A percentile compares a stretch with the other conserved stretches of the same genome.
Conservation (phyloP, 495 filamentous ascomycete genomes). For the Aspergillus cristatus region DNA sequence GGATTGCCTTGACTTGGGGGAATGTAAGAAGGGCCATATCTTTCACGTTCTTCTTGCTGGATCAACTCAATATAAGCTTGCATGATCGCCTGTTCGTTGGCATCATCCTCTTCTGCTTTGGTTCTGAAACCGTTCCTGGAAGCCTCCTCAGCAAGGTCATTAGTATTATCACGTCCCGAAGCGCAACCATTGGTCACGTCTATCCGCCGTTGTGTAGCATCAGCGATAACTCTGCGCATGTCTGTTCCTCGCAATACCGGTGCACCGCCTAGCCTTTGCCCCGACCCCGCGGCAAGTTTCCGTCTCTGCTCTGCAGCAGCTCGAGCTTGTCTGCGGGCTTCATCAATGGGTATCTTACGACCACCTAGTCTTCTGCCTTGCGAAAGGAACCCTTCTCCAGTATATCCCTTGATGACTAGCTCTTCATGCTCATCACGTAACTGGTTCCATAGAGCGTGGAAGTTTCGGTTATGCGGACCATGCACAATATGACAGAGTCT, state of each 20-base stretch:
- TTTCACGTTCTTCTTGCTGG: conserved; percentile 71
- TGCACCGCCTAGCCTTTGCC: conserved; percentile 64
- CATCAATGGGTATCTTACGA: conserved; percentile 53
- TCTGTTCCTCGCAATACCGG: conserved; percentile 54
- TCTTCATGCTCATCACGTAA: conserved; percentile 76
- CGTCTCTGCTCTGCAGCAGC: conserved; percentile 65
- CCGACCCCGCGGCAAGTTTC: conserved; percentile 50
- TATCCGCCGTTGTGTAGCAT: conserved; percentile 61
- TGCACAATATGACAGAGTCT: conserved; percentile 75
- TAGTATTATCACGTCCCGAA: conserved; percentile 49
- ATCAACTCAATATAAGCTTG: conserved; percentile 82
- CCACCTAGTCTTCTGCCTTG: conserved; percentile 68
- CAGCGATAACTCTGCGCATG: conserved; percentile 65
- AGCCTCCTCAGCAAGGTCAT: conserved; percentile 58
- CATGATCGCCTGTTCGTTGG: conserved; percentile 82
- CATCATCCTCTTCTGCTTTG: conserved; percentile 79
- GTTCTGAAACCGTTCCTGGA: conserved; percentile 69
- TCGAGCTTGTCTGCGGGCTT: conserved; percentile 68
- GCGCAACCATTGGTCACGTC: conserved; percentile 66
- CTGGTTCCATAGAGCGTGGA: conserved; percentile 80
- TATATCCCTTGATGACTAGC: conserved; percentile 72
- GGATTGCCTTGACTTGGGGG: conserved; percentile 54
- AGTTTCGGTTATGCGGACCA: conserved; percentile 73
- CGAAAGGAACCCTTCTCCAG: conserved; percentile 81
- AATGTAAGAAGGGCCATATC: conserved; percentile 57